Conservation (phyloP, 2,329 filamentous ascomycete genomes). For the Pestalotiopsis sp. region DNA sequence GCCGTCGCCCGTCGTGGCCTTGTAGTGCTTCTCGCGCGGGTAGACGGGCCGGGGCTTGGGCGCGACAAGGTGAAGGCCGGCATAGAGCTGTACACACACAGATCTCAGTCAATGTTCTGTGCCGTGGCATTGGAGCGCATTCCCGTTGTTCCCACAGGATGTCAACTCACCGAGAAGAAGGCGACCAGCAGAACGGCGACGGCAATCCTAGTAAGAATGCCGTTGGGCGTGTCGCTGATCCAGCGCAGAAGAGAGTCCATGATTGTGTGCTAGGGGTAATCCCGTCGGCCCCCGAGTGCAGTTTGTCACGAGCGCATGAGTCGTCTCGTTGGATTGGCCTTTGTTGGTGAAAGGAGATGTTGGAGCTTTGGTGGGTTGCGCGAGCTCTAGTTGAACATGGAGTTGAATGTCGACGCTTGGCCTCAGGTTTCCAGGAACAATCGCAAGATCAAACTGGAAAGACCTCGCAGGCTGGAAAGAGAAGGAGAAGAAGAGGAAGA, state of each 20-base stretch:
- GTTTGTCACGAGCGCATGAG: neutral
- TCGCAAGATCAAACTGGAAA: neutral
- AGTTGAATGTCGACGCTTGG: neutral
- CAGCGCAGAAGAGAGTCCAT: constrained; percentile 26
- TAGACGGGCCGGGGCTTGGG: constrained; percentile 77
- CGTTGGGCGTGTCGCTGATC: constrained; percentile 39
- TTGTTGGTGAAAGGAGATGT: neutral
- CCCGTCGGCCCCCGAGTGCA: neutral
- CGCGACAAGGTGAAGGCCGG: constrained; percentile 73
- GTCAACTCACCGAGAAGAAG: constrained; percentile 40
- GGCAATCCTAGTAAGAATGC: constrained; percentile 40
- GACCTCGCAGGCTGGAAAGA: neutral
- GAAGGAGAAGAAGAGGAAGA: neutral
- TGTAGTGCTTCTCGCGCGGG: constrained; percentile 83
- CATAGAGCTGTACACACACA: constrained; percentile 55
- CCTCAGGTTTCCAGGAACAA: neutral
- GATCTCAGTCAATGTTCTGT: neutral
- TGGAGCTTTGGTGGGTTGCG: neutral
- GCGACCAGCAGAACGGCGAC: constrained; percentile 35
- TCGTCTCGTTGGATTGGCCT: neutral
- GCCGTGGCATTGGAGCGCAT: neutral
- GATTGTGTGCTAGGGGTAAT: neutral
- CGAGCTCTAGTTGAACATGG: neutral
- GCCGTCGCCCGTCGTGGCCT: constrained; percentile 71
- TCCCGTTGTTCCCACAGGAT: neutral